Evolutionary conservation across 306 rosid species (phyloP).

Genomic region (Dalbergia oliveri): DNA sequence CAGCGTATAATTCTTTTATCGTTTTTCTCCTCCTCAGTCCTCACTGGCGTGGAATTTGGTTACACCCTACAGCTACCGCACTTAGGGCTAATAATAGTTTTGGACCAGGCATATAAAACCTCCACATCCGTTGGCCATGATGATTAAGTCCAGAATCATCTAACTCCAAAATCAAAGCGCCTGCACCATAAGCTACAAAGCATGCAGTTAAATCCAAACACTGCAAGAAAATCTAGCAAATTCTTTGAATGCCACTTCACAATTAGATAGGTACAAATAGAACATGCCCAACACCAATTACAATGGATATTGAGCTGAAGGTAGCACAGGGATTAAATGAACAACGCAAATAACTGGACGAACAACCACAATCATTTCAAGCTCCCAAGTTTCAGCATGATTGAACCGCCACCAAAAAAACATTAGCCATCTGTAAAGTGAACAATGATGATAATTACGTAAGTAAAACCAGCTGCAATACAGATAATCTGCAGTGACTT

Average conservation of each 20-base stretch:
- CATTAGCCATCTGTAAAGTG: conserved; percentile 51
- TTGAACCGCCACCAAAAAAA: conserved; percentile 30
- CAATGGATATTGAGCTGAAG: conserved; percentile 39
- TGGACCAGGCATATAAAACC: background rate
- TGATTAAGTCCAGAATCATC: conserved; percentile 12
- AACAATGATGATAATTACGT: conserved; percentile 24
- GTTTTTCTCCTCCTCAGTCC: background rate
- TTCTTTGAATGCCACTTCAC: conserved; percentile 32
- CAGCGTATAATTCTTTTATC: background rate
- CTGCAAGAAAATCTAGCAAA: conserved; percentile 11
- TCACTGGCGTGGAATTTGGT: background rate
- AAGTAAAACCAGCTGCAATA: conserved; percentile 11
- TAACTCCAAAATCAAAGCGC: conserved; percentile 1
- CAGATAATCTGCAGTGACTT: background rate
- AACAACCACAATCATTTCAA: conserved; percentile 45
- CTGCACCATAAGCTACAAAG: background rate
- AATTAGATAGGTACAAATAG: conserved; percentile 8
- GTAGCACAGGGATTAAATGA: conserved; percentile 40
- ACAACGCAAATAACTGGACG: conserved; percentile 29
- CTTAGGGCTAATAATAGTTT: background rate
- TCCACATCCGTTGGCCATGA: conserved; percentile 5
- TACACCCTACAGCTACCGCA: background rate
- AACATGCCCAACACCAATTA: conserved; percentile 39
- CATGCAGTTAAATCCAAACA: conserved; percentile 22
- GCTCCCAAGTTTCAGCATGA: conserved; percentile 41